Percentiles rank a stretch among this genome's conserved stretches.
These are phyloP conservation scores for Mesembryanthemum crystallinum DNA, from an alignment of 148 eudicot genomes.

Conservation along the genomic window DNA sequence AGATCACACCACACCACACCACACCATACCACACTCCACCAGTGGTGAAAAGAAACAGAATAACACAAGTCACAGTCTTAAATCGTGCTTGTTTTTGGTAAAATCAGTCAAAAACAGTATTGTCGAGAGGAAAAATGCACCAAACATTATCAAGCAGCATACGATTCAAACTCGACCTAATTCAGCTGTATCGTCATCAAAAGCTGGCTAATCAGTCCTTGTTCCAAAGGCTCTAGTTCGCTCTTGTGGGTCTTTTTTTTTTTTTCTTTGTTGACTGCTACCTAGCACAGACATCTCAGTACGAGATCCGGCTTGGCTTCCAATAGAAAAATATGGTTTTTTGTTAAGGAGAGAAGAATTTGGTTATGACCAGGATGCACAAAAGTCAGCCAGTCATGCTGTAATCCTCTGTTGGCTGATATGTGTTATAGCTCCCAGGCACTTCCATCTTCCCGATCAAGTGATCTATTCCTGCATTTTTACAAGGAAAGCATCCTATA, in stretches of 20 bases:
- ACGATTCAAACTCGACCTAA: background rate
- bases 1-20: constrained; percentile 24
- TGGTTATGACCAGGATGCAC: background rate
- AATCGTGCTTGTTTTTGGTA: background rate
- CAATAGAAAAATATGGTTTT: constrained; percentile 11
- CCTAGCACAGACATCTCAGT: constrained; percentile 41
- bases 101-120: constrained; percentile 8
- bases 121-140: constrained; percentile 11
- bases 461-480: constrained; percentile 62
- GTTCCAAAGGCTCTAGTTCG: constrained; percentile 12
- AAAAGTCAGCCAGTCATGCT: constrained; percentile 49
- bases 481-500: background rate
- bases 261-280: constrained; percentile 6
- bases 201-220: constrained; percentile 8
- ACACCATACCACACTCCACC: constrained; percentile 22
- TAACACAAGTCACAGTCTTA: constrained; percentile 1
- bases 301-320: constrained; percentile 42
- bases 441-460: constrained; percentile 65
- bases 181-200: constrained; percentile 15
- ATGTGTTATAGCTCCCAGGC: constrained; percentile 47
- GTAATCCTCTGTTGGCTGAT: constrained; percentile 55
- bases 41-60: background rate
- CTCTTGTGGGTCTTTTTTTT: background rate
- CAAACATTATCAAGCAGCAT: constrained; percentile 9
- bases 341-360: constrained; percentile 2